phyloP scores from a whole-genome alignment of 441 rosid genomes.

The Omphalea diandra region DNA sequence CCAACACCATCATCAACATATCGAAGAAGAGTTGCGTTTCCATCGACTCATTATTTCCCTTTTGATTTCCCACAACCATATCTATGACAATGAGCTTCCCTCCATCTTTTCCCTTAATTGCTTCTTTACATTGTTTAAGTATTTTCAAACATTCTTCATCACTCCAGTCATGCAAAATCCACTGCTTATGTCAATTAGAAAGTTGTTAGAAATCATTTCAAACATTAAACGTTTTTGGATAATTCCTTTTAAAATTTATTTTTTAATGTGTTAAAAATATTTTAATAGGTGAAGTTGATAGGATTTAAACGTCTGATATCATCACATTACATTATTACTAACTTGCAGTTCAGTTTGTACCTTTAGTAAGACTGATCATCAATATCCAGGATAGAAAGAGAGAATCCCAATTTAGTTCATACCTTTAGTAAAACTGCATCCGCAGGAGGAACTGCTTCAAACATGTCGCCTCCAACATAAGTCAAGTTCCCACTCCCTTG shows the following conservation, averaged over 20 bases:
- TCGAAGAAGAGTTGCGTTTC: slow-evolving; percentile 30
- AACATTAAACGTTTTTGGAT: no score
- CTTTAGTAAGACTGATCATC: no score
- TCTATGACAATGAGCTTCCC: slow-evolving; percentile 23
- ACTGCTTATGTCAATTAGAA: not conserved
- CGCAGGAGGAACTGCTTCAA: slow-evolving; percentile 25
- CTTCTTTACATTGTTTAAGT: slow-evolving; percentile 16
- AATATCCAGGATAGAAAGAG: not conserved
- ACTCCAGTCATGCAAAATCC: slow-evolving; percentile 8
- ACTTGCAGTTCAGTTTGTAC: no score
- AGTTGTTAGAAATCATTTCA: no score
- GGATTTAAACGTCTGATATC: no score
- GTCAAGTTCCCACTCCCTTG: slow-evolving; percentile 16
- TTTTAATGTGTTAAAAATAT: no score
- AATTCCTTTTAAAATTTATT: no score
- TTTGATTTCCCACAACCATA: slow-evolving; percentile 9
- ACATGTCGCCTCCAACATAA: slow-evolving; percentile 31
- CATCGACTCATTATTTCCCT: not conserved
- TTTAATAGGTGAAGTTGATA: no score
- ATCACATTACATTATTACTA: no score
- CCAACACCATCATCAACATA: slow-evolving; percentile 17
- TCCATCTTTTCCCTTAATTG: not conserved
- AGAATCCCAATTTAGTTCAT: not conserved
- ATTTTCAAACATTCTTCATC: slow-evolving; percentile 14
- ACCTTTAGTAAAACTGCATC: slow-evolving; percentile 28